These are phyloP conservation scores for Echium plantagineum DNA, from an alignment of 257 asterid genomes.

Conservation along the genomic window DNA sequence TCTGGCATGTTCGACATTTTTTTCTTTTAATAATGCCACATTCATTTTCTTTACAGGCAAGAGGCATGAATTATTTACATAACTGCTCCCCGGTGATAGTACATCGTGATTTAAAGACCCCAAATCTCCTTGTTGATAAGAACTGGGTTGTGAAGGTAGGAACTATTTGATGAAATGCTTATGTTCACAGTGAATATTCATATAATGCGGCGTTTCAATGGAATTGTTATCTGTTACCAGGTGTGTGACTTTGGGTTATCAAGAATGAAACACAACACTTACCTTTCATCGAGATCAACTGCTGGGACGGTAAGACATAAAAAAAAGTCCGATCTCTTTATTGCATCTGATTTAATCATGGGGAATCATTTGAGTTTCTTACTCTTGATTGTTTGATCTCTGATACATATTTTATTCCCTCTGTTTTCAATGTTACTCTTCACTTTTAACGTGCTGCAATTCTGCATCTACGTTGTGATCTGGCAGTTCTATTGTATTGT, in stretches of 20 bases:
- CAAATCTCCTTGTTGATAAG: conserved; percentile 94
- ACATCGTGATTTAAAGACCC: conserved; percentile 95
- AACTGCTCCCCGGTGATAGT: conserved; percentile 80
- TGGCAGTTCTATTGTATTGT: too few relatives aligned
- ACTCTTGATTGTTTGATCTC: not conserved
- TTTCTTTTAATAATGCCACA: conserved; percentile 9
- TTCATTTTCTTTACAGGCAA: conserved; percentile 43
- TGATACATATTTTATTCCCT: not conserved
- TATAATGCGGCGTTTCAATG: conserved; percentile 6
- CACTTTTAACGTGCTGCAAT: not conserved
- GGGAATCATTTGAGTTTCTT: not conserved
- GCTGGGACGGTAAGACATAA: conserved; percentile 86
- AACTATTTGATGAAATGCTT: conserved; percentile 11
- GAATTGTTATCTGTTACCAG: conserved; percentile 26
- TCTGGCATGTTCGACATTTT: conserved; percentile 8
- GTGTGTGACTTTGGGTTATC: conserved; percentile 94
- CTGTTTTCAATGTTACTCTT: not conserved
- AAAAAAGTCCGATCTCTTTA: not conserved
- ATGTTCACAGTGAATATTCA: conserved; percentile 1
- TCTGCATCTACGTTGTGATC: too few relatives aligned
- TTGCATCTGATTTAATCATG: too few relatives aligned
- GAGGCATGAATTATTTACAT: conserved; percentile 98
- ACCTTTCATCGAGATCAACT: conserved; percentile 90
- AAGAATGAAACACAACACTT: conserved; percentile 87
- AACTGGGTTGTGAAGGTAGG: conserved; percentile 95